Base-by-base conservation (phyloP, 1,284 basidiomycete species). In the Gomphus sp. region DNA sequence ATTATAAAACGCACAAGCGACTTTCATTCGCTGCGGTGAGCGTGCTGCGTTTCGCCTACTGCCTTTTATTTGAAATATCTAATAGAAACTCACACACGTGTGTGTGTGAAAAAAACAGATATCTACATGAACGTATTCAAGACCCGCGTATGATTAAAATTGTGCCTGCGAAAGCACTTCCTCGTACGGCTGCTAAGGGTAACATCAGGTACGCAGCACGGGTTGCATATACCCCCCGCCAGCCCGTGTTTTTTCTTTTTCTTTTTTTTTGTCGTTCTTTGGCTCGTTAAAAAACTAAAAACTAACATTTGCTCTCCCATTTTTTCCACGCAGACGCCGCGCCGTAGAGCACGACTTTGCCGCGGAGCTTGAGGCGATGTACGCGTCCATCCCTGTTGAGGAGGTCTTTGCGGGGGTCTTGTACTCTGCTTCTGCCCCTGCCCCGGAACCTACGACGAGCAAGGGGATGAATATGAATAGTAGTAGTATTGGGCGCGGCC, bases 51-150 rank as follows among this genome's bases (percentile, higher is more conserved):
- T 25, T 44, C 4, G 33, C 2, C 12, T 16, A 1, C 3, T 5
- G 18, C 25, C 5, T 28, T 22, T 7, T 7, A 14, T 44, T 33
- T 25, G 1, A 16, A 34, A 18, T 43, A 31, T 58, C n/a, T 33
- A 4, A 25, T 50, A 51, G 18, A 12, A n/a, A n/a, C 16, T 45
- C 12, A 43, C n/a, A n/a, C n/a, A n/a, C n/a, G n/a, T 58, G 39
- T 18, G 25, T n/a, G n/a, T n/a, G n/a, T n/a, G n/a, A n/a, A n/a
- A n/a, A n/a, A n/a, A n/a, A 22, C 28, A 53, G 84, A 61, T 87
- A 87, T 68, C 73, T 85, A 53, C 84, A 87, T 68, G 84, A 87
- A 67, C 81, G 81, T 41, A 82, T 87, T 68, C 74, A 75, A 1
- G 75, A 74, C 12, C 65, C 77, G 14, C 74, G 79, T 48, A 73